Evolutionary conservation across 2,329 filamentous ascomycete species (phyloP).

Genomic region (Aureobasidium sp.): DNA sequence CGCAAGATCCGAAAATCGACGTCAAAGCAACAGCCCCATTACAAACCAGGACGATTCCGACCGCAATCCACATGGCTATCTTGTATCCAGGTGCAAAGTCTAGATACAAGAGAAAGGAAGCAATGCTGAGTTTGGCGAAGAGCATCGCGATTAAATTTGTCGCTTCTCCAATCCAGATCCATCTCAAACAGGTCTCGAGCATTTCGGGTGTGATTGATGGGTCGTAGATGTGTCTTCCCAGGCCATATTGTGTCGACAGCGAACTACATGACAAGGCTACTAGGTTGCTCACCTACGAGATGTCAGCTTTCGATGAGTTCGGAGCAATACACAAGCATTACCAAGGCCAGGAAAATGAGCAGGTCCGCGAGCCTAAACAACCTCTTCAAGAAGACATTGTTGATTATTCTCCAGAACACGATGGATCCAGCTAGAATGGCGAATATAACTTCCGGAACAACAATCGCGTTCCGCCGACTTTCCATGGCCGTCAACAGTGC

Average conservation of each 20-base stretch:
- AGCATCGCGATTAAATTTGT: slow-evolving; percentile 14
- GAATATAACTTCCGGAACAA: slow-evolving; percentile 3
- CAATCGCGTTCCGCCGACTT: not conserved
- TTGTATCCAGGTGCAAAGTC: slow-evolving; percentile 14
- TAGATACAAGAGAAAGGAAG: slow-evolving; percentile 12
- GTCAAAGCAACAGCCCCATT: slow-evolving; percentile 11
- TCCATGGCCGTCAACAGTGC: not conserved
- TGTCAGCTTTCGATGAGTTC: not conserved
- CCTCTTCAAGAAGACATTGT: slow-evolving; percentile 10
- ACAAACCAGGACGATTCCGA: slow-evolving; percentile 9
- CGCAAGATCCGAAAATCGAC: slow-evolving; percentile 10
- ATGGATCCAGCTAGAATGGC: slow-evolving; percentile 3
- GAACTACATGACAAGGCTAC: slow-evolving; percentile 5
- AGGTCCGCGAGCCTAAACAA: slow-evolving; percentile 6
- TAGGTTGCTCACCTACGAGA: slow-evolving; percentile 9
- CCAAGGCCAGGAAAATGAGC: slow-evolving; percentile 13
- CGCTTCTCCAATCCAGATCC: slow-evolving; percentile 10
- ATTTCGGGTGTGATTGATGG: not conserved
- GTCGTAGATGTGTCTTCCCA: slow-evolving; percentile 14
- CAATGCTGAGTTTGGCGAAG: slow-evolving; percentile 15
- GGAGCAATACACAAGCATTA: not conserved
- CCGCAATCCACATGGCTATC: slow-evolving; percentile 11
- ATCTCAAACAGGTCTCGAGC: not conserved
- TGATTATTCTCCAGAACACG: slow-evolving; percentile 12
- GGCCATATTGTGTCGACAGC: slow-evolving; percentile 10